Percentiles rank a stretch among this genome's conserved stretches.
phyloP scores from a whole-genome alignment of 139 green algal genomes.

The Ettlia oleoabundans region DNA sequence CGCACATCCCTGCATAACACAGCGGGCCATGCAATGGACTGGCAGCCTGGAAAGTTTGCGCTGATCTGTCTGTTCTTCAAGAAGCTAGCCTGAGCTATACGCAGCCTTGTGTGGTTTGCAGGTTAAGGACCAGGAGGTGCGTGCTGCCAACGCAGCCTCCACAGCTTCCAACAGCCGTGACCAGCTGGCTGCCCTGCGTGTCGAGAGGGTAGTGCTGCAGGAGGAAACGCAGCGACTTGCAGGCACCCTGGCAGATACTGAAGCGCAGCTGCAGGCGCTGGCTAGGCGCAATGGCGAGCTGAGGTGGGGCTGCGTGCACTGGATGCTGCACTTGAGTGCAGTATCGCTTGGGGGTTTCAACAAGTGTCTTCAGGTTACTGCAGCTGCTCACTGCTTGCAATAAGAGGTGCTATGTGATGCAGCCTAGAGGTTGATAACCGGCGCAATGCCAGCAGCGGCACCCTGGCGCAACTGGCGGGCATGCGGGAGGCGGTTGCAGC shows the following conservation, averaged over 20 bases:
- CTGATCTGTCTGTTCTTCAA: no score
- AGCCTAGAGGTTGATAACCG: conserved; percentile 11
- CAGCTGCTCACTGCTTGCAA: background rate
- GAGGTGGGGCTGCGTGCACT: background rate
- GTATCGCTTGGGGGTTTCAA: no score
- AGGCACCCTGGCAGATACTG: background rate
- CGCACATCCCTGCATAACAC: no score
- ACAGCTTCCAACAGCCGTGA: background rate
- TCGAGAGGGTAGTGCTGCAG: background rate
- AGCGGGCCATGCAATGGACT: no score
- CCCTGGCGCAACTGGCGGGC: background rate
- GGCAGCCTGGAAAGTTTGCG: no score
- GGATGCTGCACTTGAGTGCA: background rate
- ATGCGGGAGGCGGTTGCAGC: background rate
- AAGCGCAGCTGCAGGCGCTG: conserved; percentile 5
- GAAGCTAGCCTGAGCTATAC: background rate
- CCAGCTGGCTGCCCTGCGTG: background rate
- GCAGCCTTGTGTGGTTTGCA: background rate
- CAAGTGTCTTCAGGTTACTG: no score
- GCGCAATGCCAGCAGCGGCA: background rate
- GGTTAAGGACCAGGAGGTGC: background rate
- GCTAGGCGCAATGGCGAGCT: conserved; percentile 7
- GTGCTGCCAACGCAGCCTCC: background rate
- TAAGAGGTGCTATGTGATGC: background rate
- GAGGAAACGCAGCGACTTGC: conserved; percentile 7